phyloP scores from a whole-genome alignment of 345 rosid genomes.

The Citrus unshiu region DNA sequence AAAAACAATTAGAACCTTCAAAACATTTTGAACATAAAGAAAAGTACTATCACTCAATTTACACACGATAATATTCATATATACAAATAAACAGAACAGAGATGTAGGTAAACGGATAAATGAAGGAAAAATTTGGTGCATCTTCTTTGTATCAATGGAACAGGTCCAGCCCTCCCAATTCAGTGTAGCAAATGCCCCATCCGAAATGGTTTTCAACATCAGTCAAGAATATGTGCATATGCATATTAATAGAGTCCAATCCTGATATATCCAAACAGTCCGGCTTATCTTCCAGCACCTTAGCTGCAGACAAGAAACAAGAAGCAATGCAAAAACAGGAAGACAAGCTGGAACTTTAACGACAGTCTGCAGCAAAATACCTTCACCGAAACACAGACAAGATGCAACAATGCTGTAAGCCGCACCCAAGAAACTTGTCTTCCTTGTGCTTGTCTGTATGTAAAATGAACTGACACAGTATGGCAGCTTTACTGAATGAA shows the following conservation, averaged over 20 bases:
- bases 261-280: background rate
- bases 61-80: no score
- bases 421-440: background rate
- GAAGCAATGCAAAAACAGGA: background rate
- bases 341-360: background rate
- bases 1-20: no score
- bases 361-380: background rate
- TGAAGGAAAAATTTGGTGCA: background rate
- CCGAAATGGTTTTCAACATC: background rate
- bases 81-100: no score
- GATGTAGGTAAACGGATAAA: no score
- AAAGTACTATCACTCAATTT: no score
- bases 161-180: background rate
- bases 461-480: background rate
- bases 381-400: conserved; percentile 5
- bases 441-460: background rate
- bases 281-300: background rate
- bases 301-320: conserved; percentile 2
- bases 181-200: background rate
- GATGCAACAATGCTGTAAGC: background rate
- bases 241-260: background rate
- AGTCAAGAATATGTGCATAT: background rate
- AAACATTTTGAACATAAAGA: background rate
- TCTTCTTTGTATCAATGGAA: background rate
- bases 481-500: background rate